phyloP scores from a whole-genome alignment of 2,329 filamentous ascomycete species.

The Paradendryphiella salina region DNA sequence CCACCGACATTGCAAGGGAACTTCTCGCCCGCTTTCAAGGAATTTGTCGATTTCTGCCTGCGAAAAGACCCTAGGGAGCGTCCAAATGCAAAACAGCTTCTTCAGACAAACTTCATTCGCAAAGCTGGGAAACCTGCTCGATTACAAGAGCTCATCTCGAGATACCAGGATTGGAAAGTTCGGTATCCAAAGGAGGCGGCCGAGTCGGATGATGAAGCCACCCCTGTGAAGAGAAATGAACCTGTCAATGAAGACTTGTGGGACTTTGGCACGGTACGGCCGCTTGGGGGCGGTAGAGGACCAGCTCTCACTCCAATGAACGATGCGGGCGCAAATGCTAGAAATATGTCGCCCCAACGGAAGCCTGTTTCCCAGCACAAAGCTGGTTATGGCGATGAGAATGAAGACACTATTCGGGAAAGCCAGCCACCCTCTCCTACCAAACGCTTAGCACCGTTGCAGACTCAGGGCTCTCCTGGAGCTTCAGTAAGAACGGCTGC shows the following conservation, averaged over 20 bases:
- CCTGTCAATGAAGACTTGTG: conserved; percentile 82
- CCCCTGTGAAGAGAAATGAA: conserved; percentile 45
- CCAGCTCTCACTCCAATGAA: conserved; percentile 73
- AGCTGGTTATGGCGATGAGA: conserved; percentile 41
- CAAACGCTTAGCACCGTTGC: conserved; percentile 43
- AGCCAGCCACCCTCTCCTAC: conserved; percentile 50
- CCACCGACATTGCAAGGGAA: conserved; percentile 69
- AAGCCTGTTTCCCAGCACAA: conserved; percentile 38
- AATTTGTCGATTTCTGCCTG: conserved; percentile 67
- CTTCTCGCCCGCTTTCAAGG: conserved; percentile 55
- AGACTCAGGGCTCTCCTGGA: conserved; percentile 44
- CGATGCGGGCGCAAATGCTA: conserved; percentile 77
- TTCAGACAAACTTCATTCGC: conserved; percentile 88
- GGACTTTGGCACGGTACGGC: conserved; percentile 95
- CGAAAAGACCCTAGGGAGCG: conserved; percentile 87
- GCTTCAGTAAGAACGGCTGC: conserved; percentile 49
- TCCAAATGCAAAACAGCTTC: conserved; percentile 80
- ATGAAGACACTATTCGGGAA: conserved; percentile 42
- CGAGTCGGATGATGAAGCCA: conserved; percentile 46
- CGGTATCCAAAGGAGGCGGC: conserved; percentile 72
- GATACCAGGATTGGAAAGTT: conserved; percentile 83
- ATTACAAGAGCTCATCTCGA: conserved; percentile 90
- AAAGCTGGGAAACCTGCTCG: conserved; percentile 96
- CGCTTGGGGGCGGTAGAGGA: conserved; percentile 59
- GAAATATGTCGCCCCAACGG: conserved; percentile 50